phyloP scores from a whole-genome alignment of 441 rosid genomes.

The Croton laevigatus region DNA sequence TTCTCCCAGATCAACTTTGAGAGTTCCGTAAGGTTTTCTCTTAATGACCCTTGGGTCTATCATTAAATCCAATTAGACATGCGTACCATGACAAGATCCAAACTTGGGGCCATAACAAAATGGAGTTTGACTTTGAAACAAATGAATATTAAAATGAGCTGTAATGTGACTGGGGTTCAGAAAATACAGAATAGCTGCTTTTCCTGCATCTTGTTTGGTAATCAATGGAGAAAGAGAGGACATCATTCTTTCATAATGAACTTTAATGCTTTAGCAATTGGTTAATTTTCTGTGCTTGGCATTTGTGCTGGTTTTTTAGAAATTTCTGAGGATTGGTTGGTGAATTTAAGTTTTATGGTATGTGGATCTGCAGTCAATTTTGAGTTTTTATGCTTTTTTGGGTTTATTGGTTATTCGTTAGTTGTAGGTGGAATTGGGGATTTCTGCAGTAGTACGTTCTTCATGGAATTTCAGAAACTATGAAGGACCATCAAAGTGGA shows the following conservation, averaged over 20 bases:
- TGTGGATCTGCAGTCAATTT: too few species aligned
- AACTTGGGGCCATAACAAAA: too few species aligned
- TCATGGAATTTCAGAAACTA: background rate
- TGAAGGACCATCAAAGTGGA: background rate
- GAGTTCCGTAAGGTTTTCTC: too few species aligned
- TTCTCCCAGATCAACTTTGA: too few species aligned
- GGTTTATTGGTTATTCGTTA: too few species aligned
- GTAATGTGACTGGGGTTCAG: background rate
- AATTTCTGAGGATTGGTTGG: too few species aligned
- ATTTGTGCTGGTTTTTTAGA: background rate
- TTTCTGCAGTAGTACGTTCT: background rate
- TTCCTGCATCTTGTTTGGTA: background rate
- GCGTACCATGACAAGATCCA: too few species aligned
- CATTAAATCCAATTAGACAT: too few species aligned
- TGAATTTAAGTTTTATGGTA: too few species aligned
- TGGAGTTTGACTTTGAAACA: background rate
- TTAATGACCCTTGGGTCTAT: too few species aligned
- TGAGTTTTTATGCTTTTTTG: too few species aligned
- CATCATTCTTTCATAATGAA: background rate
- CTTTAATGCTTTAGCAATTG: background rate
- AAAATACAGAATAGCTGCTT: background rate
- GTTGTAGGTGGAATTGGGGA: background rate
- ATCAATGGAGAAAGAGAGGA: background rate
- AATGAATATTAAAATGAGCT: background rate
- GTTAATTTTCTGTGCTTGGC: background rate